Conservation (phyloP, 768 basidiomycete species). For the Chlorophyllum brunneum region DNA sequence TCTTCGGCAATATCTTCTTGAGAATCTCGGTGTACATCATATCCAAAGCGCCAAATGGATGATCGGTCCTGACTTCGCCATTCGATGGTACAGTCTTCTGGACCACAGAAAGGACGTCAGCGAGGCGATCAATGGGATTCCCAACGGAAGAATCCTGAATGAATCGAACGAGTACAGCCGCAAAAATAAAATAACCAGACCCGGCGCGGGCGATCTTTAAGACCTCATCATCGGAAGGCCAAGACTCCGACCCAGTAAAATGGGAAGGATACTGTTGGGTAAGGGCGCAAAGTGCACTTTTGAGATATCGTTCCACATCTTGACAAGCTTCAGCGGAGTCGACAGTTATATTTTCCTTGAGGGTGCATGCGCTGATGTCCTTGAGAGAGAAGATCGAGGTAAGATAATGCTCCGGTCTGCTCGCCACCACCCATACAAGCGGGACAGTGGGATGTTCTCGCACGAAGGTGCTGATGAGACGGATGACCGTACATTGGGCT, state of each 20-base stretch:
- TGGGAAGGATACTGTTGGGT: background rate
- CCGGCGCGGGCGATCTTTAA: conserved; percentile 15
- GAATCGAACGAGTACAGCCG: conserved; percentile 24
- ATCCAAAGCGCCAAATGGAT: background rate
- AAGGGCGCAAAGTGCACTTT: conserved; percentile 11
- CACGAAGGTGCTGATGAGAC: conserved; percentile 1
- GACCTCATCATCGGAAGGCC: conserved; percentile 12
- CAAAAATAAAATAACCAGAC: conserved; percentile 26
- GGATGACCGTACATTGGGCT: conserved; percentile 16
- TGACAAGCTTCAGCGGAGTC: conserved; percentile 12
- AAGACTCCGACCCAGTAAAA: background rate
- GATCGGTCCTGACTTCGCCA: background rate
- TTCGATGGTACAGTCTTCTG: background rate
- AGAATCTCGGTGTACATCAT: background rate
- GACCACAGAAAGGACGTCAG: background rate
- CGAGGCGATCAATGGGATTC: background rate
- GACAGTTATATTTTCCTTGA: conserved; percentile 1
- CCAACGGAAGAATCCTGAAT: conserved; percentile 9
- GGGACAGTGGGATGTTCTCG: conserved; percentile 10
- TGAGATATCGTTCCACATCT: conserved; percentile 19
- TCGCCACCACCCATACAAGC: conserved; percentile 23
- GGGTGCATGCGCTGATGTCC: background rate
- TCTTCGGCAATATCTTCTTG: background rate
- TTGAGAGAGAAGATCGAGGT: conserved; percentile 7
- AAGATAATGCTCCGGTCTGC: conserved; percentile 24